Conservation (phyloP, 495 filamentous ascomycete species). For the Lasiosphaeria miniovina region DNA sequence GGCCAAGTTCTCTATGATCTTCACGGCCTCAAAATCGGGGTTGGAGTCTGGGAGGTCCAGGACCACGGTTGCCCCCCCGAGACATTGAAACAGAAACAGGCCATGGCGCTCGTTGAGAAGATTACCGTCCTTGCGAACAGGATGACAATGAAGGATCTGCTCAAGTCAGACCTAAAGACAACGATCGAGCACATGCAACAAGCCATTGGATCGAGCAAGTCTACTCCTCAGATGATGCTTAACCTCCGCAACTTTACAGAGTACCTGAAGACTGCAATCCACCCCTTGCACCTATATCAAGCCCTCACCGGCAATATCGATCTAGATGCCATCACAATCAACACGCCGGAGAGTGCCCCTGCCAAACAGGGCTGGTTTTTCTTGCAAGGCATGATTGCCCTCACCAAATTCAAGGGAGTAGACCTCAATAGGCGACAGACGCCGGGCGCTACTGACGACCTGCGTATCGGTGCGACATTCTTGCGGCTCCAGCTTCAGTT, state of each 20-base stretch:
- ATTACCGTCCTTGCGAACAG: slow-evolving; percentile 75
- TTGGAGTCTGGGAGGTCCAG: slow-evolving; percentile 60
- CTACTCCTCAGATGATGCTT: slow-evolving; percentile 63
- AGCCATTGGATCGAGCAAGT: slow-evolving; percentile 56
- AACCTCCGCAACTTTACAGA: slow-evolving; percentile 72
- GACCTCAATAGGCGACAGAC: slow-evolving; percentile 69
- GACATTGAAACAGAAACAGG: slow-evolving; percentile 70
- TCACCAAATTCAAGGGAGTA: slow-evolving; percentile 79
- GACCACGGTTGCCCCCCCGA: slow-evolving; percentile 77
- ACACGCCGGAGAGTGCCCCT: slow-evolving; percentile 51
- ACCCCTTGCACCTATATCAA: slow-evolving; percentile 75
- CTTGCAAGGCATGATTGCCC: slow-evolving; percentile 78
- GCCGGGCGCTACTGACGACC: slow-evolving; percentile 75
- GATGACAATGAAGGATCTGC: slow-evolving; percentile 85
- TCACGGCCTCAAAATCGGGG: slow-evolving; percentile 75
- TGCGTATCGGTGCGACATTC: slow-evolving; percentile 78
- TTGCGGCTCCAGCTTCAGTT: slow-evolving; percentile 85
- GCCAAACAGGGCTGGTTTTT: slow-evolving; percentile 92
- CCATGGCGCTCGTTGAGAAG: slow-evolving; percentile 75
- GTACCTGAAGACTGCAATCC: slow-evolving; percentile 75
- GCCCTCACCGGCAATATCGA: slow-evolving; percentile 72
- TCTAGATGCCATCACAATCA: slow-evolving; percentile 51
- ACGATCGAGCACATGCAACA: slow-evolving; percentile 88
- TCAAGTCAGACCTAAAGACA: slow-evolving; percentile 81
- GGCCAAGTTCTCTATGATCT: slow-evolving; percentile 87